A percentile compares a stretch with the other conserved stretches of the same genome.
Conservation (phyloP, 2,329 filamentous ascomycete species). For the Ascochyta viciae-villosae region DNA sequence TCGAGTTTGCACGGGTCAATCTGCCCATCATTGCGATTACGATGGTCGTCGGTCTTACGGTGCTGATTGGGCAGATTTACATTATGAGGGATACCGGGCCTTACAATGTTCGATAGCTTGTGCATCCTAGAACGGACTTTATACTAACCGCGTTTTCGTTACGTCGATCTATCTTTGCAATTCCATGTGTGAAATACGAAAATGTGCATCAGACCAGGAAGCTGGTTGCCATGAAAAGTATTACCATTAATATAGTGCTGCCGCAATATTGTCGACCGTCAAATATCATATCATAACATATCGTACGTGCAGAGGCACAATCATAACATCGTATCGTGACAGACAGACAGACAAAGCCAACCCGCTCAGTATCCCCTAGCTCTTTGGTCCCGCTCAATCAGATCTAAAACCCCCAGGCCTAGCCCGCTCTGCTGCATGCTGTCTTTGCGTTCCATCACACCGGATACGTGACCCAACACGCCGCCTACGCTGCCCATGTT, state of each 20-base stretch:
- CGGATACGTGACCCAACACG: conserved; percentile 7
- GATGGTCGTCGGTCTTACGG: conserved; percentile 69
- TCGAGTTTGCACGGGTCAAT: conserved; percentile 74
- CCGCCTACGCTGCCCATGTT: neutral
- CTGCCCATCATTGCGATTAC: conserved; percentile 73
- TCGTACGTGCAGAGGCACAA: neutral
- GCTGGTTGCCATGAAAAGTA: neutral
- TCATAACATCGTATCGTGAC: conserved; percentile 5
- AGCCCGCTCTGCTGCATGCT: conserved; percentile 12
- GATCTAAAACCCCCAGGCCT: conserved; percentile 22
- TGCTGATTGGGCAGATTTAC: conserved; percentile 70
- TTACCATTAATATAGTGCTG: conserved; percentile 14
- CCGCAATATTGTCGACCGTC: conserved; percentile 2
- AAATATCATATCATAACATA: conserved; percentile 5
- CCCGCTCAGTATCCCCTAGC: conserved; percentile 17
- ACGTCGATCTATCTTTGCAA: too few species aligned
- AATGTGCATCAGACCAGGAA: too few species aligned
- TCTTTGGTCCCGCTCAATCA: conserved; percentile 33
- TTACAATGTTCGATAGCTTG: conserved; percentile 30
- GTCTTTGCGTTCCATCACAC: conserved; percentile 12
- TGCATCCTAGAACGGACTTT: neutral
- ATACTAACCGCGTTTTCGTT: too few species aligned
- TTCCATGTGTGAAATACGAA: too few species aligned
- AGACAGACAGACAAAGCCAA: neutral
- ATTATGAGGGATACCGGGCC: conserved; percentile 57